Evolutionary conservation across 768 basidiomycete genomes (phyloP).

Genomic region (Termitomyces sp.): DNA sequence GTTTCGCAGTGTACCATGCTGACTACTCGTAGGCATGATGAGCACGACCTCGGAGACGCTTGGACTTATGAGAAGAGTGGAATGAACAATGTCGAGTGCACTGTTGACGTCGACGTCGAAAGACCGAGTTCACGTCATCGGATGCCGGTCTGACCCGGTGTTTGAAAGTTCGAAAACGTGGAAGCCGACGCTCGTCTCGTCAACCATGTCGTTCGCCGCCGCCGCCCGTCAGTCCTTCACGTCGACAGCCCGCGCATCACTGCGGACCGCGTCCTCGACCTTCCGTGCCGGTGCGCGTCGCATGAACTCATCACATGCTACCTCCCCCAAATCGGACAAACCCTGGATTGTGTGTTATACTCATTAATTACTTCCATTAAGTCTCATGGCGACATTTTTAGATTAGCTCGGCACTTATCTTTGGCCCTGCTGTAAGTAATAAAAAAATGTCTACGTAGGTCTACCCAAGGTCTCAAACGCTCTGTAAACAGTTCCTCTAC

Average conservation of each 20-base stretch:
- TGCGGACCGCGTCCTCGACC: constrained; percentile 15
- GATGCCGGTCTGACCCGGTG: constrained; percentile 33
- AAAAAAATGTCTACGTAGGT: neutral
- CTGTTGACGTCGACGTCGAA: neutral
- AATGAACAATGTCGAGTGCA: neutral
- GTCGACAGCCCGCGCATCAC: constrained; percentile 25
- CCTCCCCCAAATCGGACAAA: constrained; percentile 28
- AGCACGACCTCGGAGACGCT: no score
- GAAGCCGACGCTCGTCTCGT: constrained; percentile 8
- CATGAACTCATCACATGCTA: constrained; percentile 32
- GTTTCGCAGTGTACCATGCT: no score
- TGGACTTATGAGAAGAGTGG: no score
- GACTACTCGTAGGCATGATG: no score
- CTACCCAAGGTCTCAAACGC: neutral
- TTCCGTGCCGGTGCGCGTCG: constrained; percentile 25
- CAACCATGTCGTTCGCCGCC: constrained; percentile 34
- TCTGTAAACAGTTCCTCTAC: constrained; percentile 29
- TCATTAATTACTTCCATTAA: constrained; percentile 5
- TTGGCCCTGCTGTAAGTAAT: constrained; percentile 35
- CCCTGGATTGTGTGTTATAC: constrained; percentile 37
- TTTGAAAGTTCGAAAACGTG: constrained; percentile 9
- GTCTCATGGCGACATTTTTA: constrained; percentile 12
- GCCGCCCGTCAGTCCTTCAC: constrained; percentile 28
- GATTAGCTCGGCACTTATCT: constrained; percentile 34
- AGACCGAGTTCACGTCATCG: constrained; percentile 14